These are phyloP conservation scores for Backusella circina DNA, from an alignment of 192 early-diverging fungal species.

Conservation along the genomic window DNA sequence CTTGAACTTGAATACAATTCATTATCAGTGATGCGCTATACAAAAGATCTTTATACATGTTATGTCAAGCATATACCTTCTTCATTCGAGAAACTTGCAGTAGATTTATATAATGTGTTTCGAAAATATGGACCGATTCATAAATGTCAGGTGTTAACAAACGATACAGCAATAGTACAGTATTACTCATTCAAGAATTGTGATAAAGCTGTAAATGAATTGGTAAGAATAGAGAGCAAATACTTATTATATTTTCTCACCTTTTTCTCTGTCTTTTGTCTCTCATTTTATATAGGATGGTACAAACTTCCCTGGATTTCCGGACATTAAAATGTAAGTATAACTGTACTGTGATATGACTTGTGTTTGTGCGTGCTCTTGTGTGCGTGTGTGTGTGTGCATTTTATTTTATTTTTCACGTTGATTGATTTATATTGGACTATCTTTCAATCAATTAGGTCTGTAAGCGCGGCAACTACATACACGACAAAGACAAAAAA, in stretches of 20 bases:
- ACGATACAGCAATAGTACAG: not conserved
- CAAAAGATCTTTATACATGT: not conserved
- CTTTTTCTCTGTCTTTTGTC: not conserved
- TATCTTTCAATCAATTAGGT: not conserved
- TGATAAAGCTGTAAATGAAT: not conserved
- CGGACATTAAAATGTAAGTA: not conserved
- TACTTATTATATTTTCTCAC: not conserved
- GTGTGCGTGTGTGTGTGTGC: not conserved
- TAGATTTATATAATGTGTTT: not conserved
- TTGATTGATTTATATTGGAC: not conserved
- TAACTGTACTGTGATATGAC: not conserved
- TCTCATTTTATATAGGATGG: not conserved
- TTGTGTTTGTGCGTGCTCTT: not conserved
- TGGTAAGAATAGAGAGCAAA: not conserved
- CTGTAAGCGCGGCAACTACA: not conserved
- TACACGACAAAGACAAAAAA: not conserved
- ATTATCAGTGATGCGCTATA: not conserved
- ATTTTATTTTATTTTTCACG: not conserved
- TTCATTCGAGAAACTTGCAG: not conserved
- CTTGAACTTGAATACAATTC: not conserved
- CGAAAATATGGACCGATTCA: not conserved
- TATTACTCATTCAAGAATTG: constrained; percentile 7
- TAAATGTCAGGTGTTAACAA: constrained; percentile 1
- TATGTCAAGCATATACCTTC: not conserved
- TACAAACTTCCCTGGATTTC: not conserved